Evolutionary conservation across 352 stramenopile genomes (phyloP).

Genomic region (Phytophthora ohioensis): DNA sequence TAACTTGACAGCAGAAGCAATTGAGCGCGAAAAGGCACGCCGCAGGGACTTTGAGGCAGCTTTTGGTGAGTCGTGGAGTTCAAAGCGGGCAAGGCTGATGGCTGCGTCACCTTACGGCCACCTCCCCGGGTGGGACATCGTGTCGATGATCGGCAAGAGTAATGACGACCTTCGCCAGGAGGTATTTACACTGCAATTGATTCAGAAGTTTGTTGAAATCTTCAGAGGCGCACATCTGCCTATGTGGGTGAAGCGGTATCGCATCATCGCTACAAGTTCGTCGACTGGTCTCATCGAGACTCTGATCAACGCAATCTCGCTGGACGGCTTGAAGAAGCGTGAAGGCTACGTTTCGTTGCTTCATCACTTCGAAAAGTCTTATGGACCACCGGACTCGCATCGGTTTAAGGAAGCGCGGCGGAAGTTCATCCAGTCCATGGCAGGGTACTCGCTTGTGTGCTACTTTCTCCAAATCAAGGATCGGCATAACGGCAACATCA

Average conservation of each 20-base stretch:
- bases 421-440: conserved; percentile 98
- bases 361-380: conserved; percentile 97
- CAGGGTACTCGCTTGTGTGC: conserved; percentile 97
- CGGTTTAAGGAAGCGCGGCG: conserved; percentile 93
- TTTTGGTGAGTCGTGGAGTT: conserved; percentile 97
- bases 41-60: conserved; percentile 83
- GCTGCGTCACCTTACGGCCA: conserved; percentile 90
- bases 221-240: conserved; percentile 95
- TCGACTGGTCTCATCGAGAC: conserved; percentile 98
- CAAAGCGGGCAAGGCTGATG: conserved; percentile 93
- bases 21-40: conserved; percentile 85
- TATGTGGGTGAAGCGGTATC: conserved; percentile 96
- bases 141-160: conserved; percentile 98
- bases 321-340: conserved; percentile 98
- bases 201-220: conserved; percentile 97
- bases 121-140: conserved; percentile 93
- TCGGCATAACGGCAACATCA: conserved; percentile 99
- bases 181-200: conserved; percentile 99
- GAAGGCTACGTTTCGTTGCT: conserved; percentile 94
- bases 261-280: conserved; percentile 96
- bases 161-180: conserved; percentile 99
- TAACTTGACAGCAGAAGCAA: conserved; percentile 74
- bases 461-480: conserved; percentile 99
- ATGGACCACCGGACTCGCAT: conserved; percentile 86
- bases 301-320: conserved; percentile 96